phyloP scores from a whole-genome alignment of 2,329 filamentous ascomycete species.

The Cladosporium sp. region DNA sequence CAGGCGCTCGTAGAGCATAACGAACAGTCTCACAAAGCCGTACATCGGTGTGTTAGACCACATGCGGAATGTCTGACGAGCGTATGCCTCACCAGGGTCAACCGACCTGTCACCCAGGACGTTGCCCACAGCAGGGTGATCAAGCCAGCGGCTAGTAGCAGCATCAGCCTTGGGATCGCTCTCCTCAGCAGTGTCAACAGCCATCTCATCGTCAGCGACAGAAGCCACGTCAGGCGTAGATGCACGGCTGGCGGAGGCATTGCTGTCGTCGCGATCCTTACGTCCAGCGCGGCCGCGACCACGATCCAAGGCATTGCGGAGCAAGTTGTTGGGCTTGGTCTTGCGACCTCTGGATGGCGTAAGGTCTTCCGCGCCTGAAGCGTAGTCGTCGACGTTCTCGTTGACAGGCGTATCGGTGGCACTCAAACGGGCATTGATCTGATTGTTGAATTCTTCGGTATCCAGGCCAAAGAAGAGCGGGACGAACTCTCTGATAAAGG shows the following conservation, averaged over 20 bases:
- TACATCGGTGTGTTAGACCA: conserved; percentile 90
- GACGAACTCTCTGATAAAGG: conserved; percentile 49
- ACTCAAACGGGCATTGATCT: conserved; percentile 48
- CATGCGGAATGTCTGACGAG: conserved; percentile 77
- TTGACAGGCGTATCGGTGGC: conserved; percentile 47
- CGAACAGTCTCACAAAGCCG: conserved; percentile 91
- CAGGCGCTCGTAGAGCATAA: conserved; percentile 82
- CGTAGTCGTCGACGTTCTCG: conserved; percentile 69
- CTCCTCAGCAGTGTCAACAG: conserved; percentile 34
- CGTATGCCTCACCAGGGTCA: conserved; percentile 73
- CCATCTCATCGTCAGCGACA: conserved; percentile 71
- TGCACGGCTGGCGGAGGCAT: conserved; percentile 76
- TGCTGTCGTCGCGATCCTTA: conserved; percentile 73
- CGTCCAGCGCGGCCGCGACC: conserved; percentile 65
- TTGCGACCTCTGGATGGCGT: conserved; percentile 65
- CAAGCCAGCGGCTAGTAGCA: conserved; percentile 61
- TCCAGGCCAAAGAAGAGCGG: conserved; percentile 49
- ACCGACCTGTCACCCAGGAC: conserved; percentile 61
- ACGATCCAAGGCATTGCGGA: conserved; percentile 80
- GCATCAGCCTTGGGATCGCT: conserved; percentile 45
- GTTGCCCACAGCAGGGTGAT: conserved; percentile 53
- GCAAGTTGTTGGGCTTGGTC: conserved; percentile 65
- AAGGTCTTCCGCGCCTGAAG: conserved; percentile 63
- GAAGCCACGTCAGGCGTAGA: conserved; percentile 82
- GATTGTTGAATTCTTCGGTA: conserved; percentile 58